A percentile compares a stretch with the other conserved stretches of the same genome.
Conservation (phyloP, 345 rosid genomes). For the Geranium rotundifolium region DNA sequence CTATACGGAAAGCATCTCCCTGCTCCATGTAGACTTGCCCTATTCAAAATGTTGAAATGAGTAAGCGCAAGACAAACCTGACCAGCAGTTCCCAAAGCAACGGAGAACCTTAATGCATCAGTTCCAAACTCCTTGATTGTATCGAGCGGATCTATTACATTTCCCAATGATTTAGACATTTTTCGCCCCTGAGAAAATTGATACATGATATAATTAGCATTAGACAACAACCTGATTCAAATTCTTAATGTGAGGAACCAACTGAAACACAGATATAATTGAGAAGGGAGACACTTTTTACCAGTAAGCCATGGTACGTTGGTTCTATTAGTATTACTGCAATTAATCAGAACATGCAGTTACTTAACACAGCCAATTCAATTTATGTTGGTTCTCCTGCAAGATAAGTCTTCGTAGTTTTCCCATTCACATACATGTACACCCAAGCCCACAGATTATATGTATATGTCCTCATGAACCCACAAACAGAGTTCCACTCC, state of each 20-base stretch:
- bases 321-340: too few species aligned
- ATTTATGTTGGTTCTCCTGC: too few species aligned
- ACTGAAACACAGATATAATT: not conserved
- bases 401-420: too few species aligned
- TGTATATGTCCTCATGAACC: too few species aligned
- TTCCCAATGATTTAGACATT: conserved; percentile 92
- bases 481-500: too few species aligned
- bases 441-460: too few species aligned
- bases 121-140: conserved; percentile 90
- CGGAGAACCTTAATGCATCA: conserved; percentile 83
- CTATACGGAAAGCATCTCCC: conserved; percentile 7
- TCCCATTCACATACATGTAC: too few species aligned
- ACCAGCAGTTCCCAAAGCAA: conserved; percentile 96
- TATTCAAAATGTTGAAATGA: conserved; percentile 7
- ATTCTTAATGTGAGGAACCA: not conserved
- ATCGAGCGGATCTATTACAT: conserved; percentile 88
- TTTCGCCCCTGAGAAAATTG: conserved; percentile 65
- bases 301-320: too few species aligned
- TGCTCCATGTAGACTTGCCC: not conserved
- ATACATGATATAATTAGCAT: not conserved
- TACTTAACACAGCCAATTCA: too few species aligned
- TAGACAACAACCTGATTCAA: too few species aligned
- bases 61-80: conserved; percentile 43
- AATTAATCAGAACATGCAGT: too few species aligned
- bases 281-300: not conserved